phyloP scores from a whole-genome alignment of 495 filamentous ascomycete genomes.

The Trichoderma orchidacearum region DNA sequence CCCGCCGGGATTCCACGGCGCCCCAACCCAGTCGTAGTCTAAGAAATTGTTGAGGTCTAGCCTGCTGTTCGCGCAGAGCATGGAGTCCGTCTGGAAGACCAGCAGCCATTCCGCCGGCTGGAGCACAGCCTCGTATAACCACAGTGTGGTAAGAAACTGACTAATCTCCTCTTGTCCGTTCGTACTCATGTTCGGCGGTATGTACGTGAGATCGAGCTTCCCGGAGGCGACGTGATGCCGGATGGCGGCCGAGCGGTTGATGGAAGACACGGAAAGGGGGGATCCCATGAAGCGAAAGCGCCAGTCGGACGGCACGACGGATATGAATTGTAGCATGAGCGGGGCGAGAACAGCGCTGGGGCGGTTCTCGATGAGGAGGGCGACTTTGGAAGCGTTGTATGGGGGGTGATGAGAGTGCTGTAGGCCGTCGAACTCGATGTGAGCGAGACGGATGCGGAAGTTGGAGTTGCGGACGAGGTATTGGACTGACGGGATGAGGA shows the following conservation, averaged over 20 bases:
- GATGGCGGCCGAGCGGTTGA: constrained; percentile 25
- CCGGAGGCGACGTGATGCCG: constrained; percentile 20
- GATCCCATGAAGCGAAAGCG: constrained; percentile 39
- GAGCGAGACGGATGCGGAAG: constrained; percentile 6
- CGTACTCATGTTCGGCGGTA: constrained; percentile 29
- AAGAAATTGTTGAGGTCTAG: constrained; percentile 32
- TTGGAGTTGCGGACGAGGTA: constrained; percentile 3
- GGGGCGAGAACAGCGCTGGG: constrained; percentile 27
- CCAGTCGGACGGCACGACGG: constrained; percentile 38
- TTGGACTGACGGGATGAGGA: constrained; percentile 9
- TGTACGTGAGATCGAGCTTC: constrained; percentile 31
- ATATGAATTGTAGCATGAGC: constrained; percentile 34
- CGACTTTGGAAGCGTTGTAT: constrained; percentile 34
- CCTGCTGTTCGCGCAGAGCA: constrained; percentile 33
- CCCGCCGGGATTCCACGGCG: constrained; percentile 29
- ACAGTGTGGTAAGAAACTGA: constrained; percentile 29
- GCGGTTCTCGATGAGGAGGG: constrained; percentile 36
- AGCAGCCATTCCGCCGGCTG: constrained; percentile 30
- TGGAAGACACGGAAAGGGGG: constrained; percentile 16
- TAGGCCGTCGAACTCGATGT: constrained; percentile 17
- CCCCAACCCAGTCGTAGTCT: constrained; percentile 38
- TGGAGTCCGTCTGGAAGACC: constrained; percentile 35
- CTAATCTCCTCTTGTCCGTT: constrained; percentile 28
- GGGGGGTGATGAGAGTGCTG: constrained; percentile 7
- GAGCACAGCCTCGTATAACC: constrained; percentile 29